Evolutionary conservation across 257 asterid genomes (phyloP).

Genomic region (Anisodus tanguticus): DNA sequence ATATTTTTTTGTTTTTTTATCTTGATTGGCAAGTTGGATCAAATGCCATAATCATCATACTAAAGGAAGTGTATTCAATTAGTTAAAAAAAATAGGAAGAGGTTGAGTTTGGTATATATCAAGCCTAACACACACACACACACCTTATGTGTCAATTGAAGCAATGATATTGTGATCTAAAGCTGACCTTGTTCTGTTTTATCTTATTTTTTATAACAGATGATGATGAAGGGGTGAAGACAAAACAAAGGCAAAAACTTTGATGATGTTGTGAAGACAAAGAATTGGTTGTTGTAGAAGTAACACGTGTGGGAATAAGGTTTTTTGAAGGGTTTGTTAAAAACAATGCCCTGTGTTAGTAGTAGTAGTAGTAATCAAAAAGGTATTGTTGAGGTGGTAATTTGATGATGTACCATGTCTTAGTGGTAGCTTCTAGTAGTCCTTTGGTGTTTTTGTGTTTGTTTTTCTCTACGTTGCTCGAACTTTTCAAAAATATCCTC

Average conservation of each 20-base stretch:
- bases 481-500: not conserved
- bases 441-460: not conserved
- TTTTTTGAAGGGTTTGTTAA: constrained; percentile 62
- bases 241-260: constrained; percentile 32
- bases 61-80: not conserved
- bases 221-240: constrained; percentile 36
- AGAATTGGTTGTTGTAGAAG: constrained; percentile 27
- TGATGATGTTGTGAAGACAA: constrained; percentile 47
- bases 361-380: not conserved
- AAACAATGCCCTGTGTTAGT: constrained; percentile 42
- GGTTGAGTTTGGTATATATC: constrained; percentile 23
- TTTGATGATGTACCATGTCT: not conserved
- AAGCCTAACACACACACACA: not conserved
- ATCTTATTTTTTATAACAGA: constrained; percentile 27
- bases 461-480: not conserved
- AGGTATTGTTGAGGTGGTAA: constrained; percentile 1
- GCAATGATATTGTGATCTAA: constrained; percentile 23
- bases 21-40: not conserved
- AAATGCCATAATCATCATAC: constrained; percentile 20
- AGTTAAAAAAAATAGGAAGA: not conserved
- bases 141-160: not conserved
- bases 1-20: too few relatives aligned
- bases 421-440: not conserved
- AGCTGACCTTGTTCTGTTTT: not conserved
- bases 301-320: constrained; percentile 52